phyloP scores from a whole-genome alignment of 495 filamentous ascomycete genomes.

The Rhypophila decipiens region DNA sequence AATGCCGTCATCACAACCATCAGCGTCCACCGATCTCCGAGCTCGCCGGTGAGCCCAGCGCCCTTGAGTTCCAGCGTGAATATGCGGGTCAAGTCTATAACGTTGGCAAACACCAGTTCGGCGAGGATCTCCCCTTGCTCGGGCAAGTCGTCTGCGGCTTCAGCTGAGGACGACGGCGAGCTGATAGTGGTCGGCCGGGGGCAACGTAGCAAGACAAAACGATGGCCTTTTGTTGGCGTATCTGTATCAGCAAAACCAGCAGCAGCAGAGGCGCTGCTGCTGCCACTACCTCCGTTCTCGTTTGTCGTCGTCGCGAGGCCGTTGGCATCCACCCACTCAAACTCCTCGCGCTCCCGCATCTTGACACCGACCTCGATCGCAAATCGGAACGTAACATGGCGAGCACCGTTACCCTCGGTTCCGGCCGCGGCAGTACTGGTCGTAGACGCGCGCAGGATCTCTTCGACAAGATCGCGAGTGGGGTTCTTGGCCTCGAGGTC shows the following conservation, averaged over 20 bases:
- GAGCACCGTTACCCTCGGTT: neutral
- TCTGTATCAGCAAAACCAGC: neutral
- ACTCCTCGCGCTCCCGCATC: constrained; percentile 4
- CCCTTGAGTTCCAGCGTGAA: constrained; percentile 11
- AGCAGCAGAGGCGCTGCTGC: neutral
- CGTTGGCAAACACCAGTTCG: constrained; percentile 3
- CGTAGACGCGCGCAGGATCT: neutral
- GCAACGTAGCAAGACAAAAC: neutral
- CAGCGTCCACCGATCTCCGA: constrained; percentile 13
- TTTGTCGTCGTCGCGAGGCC: too few relatives aligned
- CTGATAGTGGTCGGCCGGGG: too few relatives aligned
- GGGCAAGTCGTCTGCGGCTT: neutral
- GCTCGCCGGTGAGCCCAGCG: constrained; percentile 1
- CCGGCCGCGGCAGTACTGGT: neutral
- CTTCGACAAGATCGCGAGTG: neutral
- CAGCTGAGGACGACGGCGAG: too few relatives aligned
- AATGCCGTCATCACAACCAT: constrained; percentile 10
- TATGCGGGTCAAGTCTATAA: neutral
- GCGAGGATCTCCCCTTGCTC: constrained; percentile 1
- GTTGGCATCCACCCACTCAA: constrained; percentile 9
- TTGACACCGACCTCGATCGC: constrained; percentile 4
- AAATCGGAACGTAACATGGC: constrained; percentile 2
- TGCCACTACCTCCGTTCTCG: too few relatives aligned
- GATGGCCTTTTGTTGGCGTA: neutral
- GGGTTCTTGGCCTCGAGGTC: neutral